Evolutionary conservation across 371 early-diverging fungal genomes (phyloP).

Genomic region (Mucor saturninus): DNA sequence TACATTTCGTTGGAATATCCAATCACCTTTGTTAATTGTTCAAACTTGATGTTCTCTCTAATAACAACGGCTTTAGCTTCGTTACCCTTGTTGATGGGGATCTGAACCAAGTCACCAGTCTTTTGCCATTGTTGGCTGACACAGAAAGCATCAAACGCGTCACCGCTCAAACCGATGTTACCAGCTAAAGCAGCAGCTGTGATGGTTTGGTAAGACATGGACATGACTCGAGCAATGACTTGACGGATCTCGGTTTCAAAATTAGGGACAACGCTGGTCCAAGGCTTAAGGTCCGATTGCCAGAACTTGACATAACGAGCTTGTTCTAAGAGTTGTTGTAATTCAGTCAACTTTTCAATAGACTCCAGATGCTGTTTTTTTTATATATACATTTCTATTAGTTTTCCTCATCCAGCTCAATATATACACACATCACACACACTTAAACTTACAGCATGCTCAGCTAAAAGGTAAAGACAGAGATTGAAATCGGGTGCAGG

Average conservation of each 20-base stretch:
- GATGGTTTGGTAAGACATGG: slow-evolving; percentile 85
- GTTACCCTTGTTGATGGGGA: slow-evolving; percentile 84
- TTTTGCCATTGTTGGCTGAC: slow-evolving; percentile 72
- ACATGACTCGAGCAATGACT: slow-evolving; percentile 73
- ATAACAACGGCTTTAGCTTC: slow-evolving; percentile 83
- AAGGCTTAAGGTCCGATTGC: slow-evolving; percentile 62
- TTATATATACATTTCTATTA: background rate
- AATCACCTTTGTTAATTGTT: slow-evolving; percentile 73
- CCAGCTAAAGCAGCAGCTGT: slow-evolving; percentile 54
- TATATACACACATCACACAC: background rate
- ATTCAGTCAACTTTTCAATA: slow-evolving; percentile 67
- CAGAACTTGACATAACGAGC: slow-evolving; percentile 84
- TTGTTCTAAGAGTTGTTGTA: slow-evolving; percentile 82
- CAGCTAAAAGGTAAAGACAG: slow-evolving; percentile 82
- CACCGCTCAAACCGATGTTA: slow-evolving; percentile 73
- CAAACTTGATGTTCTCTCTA: slow-evolving; percentile 88
- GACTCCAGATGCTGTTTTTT: slow-evolving; percentile 51
- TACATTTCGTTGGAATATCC: slow-evolving; percentile 71
- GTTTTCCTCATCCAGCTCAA: background rate
- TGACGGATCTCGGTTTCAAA: slow-evolving; percentile 79
- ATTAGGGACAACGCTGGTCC: slow-evolving; percentile 68
- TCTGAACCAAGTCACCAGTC: slow-evolving; percentile 63
- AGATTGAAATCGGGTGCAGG: slow-evolving; percentile 91
- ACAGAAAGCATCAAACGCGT: slow-evolving; percentile 67
- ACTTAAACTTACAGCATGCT: slow-evolving; percentile 60